Evolutionary conservation across 75 land plant genomes (phyloP), one percentile per base, ranked within the genome.

Genomic region (Gnetum montanum): DNA sequence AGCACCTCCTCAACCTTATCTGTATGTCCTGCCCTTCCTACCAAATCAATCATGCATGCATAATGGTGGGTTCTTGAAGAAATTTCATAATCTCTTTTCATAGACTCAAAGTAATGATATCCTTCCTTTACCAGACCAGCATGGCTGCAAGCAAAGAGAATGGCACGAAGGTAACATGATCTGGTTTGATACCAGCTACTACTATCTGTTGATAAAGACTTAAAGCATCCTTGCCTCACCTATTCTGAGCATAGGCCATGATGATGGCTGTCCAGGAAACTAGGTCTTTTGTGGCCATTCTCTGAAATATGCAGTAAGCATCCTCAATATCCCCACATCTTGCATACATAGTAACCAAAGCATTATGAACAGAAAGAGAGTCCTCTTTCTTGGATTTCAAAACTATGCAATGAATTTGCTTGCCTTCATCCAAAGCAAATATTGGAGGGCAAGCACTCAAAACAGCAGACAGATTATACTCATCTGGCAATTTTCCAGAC

Each of bases 321-420:
- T 70, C 70, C 49, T 66, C 47, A 25, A 81, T 45, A 20, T 60
- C 66, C 11, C 81, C 85, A 57, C 80, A 72, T 66, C 77, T 81
- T 12, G 76, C 72, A 70, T 81, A 81, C 80, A 77, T 77, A 59
- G 76, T 81, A 69, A 81, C 73, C 18, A 66, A 46, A 28, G 81
- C 64, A 54, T 62, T 73, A n/a, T 25, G 36, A 4, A 81, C 70
- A 67, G 49, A 43, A 15, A 40, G 29, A 38, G 68, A 45, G 8
- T 50, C 57, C 8, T 68, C 69, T 54, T 69, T 71, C 8, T 73
- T 76, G 31, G 72, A 69, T 48, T 81, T 81, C 8, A 69, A 13
- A 15, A 62, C 53, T 11, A 71, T 30, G 23, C 60, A 20, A 43
- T 81, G 84, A 47, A 81, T 27, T 31, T 64, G 68, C 43, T 65